A percentile compares a stretch with the other conserved stretches of the same genome.
These are phyloP conservation scores for Trichoderma gamsii DNA, from an alignment of 495 filamentous ascomycete species.

Conservation along the genomic window DNA sequence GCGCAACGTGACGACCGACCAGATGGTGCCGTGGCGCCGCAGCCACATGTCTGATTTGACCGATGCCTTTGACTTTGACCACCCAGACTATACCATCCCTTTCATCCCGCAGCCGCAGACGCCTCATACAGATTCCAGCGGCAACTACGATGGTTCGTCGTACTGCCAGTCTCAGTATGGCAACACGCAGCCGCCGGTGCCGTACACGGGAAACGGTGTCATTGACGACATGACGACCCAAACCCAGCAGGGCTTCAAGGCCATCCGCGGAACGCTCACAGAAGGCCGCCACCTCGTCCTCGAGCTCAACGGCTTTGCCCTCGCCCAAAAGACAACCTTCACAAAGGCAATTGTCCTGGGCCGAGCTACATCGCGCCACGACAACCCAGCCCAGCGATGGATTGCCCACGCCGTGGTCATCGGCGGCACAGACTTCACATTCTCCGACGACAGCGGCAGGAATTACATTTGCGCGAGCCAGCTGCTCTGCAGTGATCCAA, in stretches of 20 bases:
- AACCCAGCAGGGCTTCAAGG: conserved; percentile 46
- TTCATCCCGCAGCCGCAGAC: conserved; percentile 26
- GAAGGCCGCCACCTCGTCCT: conserved; percentile 64
- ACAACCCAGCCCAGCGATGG: conserved; percentile 43
- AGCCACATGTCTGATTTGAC: conserved; percentile 50
- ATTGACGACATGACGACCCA: conserved; percentile 19
- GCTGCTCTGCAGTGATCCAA: neutral
- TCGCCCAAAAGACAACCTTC: conserved; percentile 74
- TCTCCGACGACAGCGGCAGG: neutral
- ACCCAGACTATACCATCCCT: conserved; percentile 45
- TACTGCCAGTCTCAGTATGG: conserved; percentile 37
- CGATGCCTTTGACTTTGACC: conserved; percentile 47
- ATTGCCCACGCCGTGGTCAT: conserved; percentile 39
- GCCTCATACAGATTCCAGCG: conserved; percentile 24
- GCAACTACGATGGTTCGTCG: conserved; percentile 39
- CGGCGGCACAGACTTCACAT: conserved; percentile 25
- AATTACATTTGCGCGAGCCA: neutral
- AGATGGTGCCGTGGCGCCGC: conserved; percentile 49
- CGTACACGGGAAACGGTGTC: conserved; percentile 33
- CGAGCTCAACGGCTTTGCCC: conserved; percentile 72
- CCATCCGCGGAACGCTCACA: conserved; percentile 45
- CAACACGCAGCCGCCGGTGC: conserved; percentile 37
- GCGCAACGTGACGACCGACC: conserved; percentile 39
- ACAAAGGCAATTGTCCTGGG: conserved; percentile 45
- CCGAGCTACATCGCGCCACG: conserved; percentile 32